Base-by-base conservation (phyloP, 2,329 filamentous ascomycete species). In the Neofusicoccum sp. region DNA sequence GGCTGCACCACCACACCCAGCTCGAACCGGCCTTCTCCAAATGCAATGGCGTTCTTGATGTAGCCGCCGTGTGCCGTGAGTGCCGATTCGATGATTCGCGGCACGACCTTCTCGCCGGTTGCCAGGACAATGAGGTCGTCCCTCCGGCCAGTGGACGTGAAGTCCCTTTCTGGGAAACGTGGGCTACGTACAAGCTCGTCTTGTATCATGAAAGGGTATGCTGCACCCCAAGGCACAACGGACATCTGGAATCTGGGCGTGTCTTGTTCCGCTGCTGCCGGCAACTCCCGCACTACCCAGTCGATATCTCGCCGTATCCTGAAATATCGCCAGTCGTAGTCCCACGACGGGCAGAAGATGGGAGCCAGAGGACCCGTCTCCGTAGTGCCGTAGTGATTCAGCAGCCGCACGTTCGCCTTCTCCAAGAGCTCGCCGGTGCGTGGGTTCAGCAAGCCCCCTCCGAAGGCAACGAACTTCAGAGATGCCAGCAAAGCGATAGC, bases 381-480 rank as follows among this genome's bases (percentile, higher is more conserved):
- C 1, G 73, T 76, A 6, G 68, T 67, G 2, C 74, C 74, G 53
- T 71, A 76, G 57, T 73, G 69, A 62, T 74, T 75, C 20, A 76
- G 63, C 1, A 76, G 60, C 45, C 66, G 69, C 12, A 76, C 65
- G 1, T 65, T 62, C 6, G 62, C 62, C 4, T 64, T 45, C 4
- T 61, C 63, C 5, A 75, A 61, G 4, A 16, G 49, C 6, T 64
- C 64, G 14, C 68, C 72, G 7, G 69, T 65, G 2, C 61, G 63
- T 2, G 65, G 41, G 9, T 70, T 70, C 1, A 75, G 63, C 1
- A 68, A 66, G 6, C 70, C 73, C 0, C 73, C 73, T 2, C 73
- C 73, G 8, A 68, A 65, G 3, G 67, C 72, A 8, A 75, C 67
- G 60, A 75, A 75, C 24, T 71, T 61, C 6, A 75, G 63, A 5